Percentiles rank a stretch among this genome's conserved stretches.
Conservation (phyloP, 2,329 filamentous ascomycete species). For the Uncinocarpus reesii region DNA sequence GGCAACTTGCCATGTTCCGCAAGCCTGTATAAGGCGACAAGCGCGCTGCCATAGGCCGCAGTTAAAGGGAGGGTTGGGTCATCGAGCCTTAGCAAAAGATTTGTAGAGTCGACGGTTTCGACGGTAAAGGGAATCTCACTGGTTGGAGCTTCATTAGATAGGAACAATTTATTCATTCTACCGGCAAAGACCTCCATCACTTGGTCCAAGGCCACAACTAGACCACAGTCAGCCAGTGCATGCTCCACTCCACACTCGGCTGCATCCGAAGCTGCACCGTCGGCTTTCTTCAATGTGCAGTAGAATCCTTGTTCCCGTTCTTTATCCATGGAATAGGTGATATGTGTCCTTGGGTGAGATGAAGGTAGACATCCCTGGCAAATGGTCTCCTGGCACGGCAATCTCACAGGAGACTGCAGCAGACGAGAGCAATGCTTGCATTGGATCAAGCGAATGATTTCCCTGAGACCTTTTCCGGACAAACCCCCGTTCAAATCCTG, state of each 20-base stretch:
- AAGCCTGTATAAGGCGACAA: slow-evolving; percentile 32
- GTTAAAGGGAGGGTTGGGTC: neutral
- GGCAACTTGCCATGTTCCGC: slow-evolving; percentile 52
- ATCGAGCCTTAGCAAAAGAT: slow-evolving; percentile 37
- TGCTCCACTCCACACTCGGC: slow-evolving; percentile 57
- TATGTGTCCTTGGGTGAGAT: slow-evolving; percentile 53
- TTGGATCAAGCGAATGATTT: slow-evolving; percentile 63
- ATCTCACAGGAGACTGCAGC: slow-evolving; percentile 56
- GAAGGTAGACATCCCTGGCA: slow-evolving; percentile 66
- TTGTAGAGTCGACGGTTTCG: slow-evolving; percentile 36
- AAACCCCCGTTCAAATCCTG: neutral
- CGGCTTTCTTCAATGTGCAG: slow-evolving; percentile 45
- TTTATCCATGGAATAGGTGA: slow-evolving; percentile 64
- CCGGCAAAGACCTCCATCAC: slow-evolving; percentile 50
- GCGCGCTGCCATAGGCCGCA: neutral
- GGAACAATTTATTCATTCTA: slow-evolving; percentile 19
- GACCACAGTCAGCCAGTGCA: slow-evolving; percentile 61
- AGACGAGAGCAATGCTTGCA: slow-evolving; percentile 64
- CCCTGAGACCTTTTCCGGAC: slow-evolving; percentile 42
- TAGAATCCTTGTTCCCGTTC: slow-evolving; percentile 58
- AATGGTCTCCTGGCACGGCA: slow-evolving; percentile 72
- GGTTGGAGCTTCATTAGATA: slow-evolving; percentile 30
- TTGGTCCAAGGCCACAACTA: slow-evolving; percentile 67
- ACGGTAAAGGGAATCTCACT: slow-evolving; percentile 30
- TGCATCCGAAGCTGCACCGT: slow-evolving; percentile 32